These are phyloP conservation scores for Huntiella moniliformis DNA, from an alignment of 2,329 filamentous ascomycete genomes.

Conservation along the genomic window DNA sequence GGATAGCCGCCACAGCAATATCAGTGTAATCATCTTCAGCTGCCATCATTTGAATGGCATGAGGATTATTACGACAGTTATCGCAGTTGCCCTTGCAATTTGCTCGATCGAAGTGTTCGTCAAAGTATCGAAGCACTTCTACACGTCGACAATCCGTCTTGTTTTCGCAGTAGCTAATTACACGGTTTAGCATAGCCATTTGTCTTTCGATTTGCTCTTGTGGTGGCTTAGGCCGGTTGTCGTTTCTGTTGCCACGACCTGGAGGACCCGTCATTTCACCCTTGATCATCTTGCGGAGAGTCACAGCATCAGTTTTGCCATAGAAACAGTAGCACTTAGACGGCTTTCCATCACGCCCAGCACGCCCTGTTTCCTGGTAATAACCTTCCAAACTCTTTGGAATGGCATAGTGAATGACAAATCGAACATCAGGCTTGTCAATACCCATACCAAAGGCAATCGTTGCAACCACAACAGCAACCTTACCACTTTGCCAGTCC, in stretches of 20 bases:
- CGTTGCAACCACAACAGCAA: constrained; percentile 87
- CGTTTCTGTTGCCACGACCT: background rate
- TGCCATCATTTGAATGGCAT: constrained; percentile 27
- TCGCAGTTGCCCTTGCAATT: constrained; percentile 67
- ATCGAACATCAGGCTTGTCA: constrained; percentile 90
- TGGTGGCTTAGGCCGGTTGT: constrained; percentile 18
- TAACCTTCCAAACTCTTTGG: constrained; percentile 95
- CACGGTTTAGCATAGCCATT: constrained; percentile 63
- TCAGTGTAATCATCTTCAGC: constrained; percentile 59
- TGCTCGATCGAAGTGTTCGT: constrained; percentile 55
- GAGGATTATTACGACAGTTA: constrained; percentile 54
- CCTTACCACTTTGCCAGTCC: constrained; percentile 60
- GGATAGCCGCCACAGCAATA: constrained; percentile 51
- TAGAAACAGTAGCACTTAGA: constrained; percentile 89
- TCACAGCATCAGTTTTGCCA: constrained; percentile 55
- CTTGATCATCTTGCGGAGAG: constrained; percentile 63
- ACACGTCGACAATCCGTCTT: constrained; percentile 68
- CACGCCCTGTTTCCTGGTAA: constrained; percentile 93
- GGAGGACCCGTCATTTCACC: constrained; percentile 43
- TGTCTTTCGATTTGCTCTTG: constrained; percentile 68
- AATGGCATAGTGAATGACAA: constrained; percentile 82
- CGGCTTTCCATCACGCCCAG: constrained; percentile 71
- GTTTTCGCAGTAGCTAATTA: constrained; percentile 82
- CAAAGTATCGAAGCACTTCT: constrained; percentile 87
- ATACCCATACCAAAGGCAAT: constrained; percentile 99